Conservation (phyloP, 495 filamentous ascomycete species). For the Physcia stellaris region DNA sequence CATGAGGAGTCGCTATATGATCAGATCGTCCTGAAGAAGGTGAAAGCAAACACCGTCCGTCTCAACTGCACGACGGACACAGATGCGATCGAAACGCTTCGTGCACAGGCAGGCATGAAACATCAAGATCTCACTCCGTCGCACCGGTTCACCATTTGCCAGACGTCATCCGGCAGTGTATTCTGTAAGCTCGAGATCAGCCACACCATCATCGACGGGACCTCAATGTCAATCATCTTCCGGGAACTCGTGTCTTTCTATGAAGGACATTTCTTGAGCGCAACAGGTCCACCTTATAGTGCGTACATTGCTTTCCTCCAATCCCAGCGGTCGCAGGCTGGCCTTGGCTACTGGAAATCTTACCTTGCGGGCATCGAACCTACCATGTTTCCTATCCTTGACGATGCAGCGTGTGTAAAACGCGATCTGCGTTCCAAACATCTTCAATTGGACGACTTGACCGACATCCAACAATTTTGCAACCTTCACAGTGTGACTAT, state of each 20-base stretch:
- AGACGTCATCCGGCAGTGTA: conserved; percentile 25
- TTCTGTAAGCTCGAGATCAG: conserved; percentile 43
- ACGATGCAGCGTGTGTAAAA: conserved; percentile 16
- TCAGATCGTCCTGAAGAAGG: conserved; percentile 37
- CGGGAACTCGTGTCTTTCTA: conserved; percentile 30
- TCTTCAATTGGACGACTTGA: conserved; percentile 19
- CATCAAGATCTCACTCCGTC: conserved; percentile 23
- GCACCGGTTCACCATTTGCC: conserved; percentile 36
- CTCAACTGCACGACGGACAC: conserved; percentile 23
- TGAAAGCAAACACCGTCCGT: conserved; percentile 18
- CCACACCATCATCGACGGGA: conserved; percentile 38
- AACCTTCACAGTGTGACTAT: conserved; percentile 34
- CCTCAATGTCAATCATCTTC: conserved; percentile 25
- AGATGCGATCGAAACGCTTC: conserved; percentile 22
- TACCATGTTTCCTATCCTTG: conserved; percentile 36
- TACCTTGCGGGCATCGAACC: conserved; percentile 36
- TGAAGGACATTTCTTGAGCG: conserved; percentile 21
- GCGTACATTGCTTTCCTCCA: conserved; percentile 37
- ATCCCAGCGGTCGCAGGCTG: conserved; percentile 22
- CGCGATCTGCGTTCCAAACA: conserved; percentile 23
- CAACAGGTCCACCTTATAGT: conserved; percentile 35
- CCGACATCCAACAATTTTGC: conserved; percentile 27
- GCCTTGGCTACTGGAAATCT: conserved; percentile 38
- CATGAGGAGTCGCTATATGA: conserved; percentile 27
- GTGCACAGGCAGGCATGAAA: conserved; percentile 22